These are phyloP conservation scores for Globisporangium parvum DNA, from an alignment of 352 stramenopile genomes.

Conservation along the genomic window DNA sequence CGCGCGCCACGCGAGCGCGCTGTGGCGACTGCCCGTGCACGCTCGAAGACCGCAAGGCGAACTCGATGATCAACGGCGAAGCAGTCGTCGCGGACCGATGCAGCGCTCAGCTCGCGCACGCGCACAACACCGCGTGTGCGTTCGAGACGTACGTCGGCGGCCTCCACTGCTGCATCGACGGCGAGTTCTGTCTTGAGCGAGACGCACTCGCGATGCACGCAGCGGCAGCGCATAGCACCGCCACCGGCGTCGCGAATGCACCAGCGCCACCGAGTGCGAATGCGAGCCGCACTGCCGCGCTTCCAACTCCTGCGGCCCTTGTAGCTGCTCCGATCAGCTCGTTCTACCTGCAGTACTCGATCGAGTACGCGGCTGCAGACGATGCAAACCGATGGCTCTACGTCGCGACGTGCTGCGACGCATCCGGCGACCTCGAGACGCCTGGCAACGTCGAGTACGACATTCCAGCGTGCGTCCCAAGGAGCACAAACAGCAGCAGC, in stretches of 20 bases:
- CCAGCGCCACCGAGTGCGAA: neutral
- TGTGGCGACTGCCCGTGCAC: conserved; percentile 10
- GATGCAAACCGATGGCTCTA: conserved; percentile 8
- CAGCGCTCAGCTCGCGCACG: conserved; percentile 4
- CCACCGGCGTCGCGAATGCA: too few relatives aligned
- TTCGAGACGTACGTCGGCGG: conserved; percentile 10
- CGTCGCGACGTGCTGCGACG: conserved; percentile 9
- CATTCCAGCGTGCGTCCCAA: neutral
- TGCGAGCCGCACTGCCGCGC: neutral
- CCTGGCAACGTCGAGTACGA: conserved; percentile 10
- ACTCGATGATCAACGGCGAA: conserved; percentile 11
- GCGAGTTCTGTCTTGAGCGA: conserved; percentile 9
- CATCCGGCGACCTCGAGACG: conserved; percentile 1
- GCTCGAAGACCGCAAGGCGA: conserved; percentile 7
- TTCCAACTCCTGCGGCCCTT: neutral
- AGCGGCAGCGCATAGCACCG: neutral
- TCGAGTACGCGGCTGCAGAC: conserved; percentile 5
- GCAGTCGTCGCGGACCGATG: neutral
- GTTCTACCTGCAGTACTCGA: conserved; percentile 8
- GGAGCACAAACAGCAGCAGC: too few relatives aligned
- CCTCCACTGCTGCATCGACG: conserved; percentile 10
- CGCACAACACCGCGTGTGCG: conserved; percentile 10
- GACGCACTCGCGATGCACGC: conserved; percentile 4
- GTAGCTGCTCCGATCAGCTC: conserved; percentile 5
- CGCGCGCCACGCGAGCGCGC: neutral